Evolutionary conservation across 495 filamentous ascomycete species (phyloP).

Genomic region (Neurospora sp.): DNA sequence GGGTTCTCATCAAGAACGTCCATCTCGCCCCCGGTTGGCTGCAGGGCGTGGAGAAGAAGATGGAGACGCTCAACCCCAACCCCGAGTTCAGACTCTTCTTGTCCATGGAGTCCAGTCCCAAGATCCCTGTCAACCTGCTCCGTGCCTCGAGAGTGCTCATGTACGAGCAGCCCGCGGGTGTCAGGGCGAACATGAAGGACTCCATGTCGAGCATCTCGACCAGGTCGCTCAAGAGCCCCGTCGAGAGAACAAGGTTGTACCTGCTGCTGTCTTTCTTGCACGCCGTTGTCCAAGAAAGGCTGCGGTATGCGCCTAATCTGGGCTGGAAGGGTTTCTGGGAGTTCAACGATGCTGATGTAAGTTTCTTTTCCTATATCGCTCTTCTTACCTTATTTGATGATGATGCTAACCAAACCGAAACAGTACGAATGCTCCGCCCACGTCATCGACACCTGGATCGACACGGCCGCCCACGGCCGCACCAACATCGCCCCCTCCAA

Average conservation of each 20-base stretch:
- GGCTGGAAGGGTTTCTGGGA: conserved; percentile 99
- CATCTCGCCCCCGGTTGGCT: conserved; percentile 94
- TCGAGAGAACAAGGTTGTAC: conserved; percentile 86
- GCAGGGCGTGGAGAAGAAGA: conserved; percentile 90
- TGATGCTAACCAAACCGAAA: conserved; percentile 1
- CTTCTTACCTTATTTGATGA: not conserved
- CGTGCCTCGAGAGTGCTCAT: conserved; percentile 89
- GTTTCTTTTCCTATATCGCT: conserved; percentile 23
- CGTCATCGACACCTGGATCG: conserved; percentile 94
- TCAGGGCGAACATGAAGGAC: conserved; percentile 98
- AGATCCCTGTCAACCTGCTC: conserved; percentile 93
- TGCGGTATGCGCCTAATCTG: conserved; percentile 88
- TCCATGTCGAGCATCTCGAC: conserved; percentile 74
- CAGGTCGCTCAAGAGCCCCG: conserved; percentile 70
- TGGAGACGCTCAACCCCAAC: conserved; percentile 91
- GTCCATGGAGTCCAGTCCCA: conserved; percentile 94
- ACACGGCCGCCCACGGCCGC: conserved; percentile 65
- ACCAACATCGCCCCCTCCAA: conserved; percentile 88
- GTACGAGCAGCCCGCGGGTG: conserved; percentile 96
- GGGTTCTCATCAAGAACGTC: conserved; percentile 99
- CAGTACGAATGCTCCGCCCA: conserved; percentile 95
- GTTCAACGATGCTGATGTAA: conserved; percentile 98
- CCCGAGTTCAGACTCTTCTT: conserved; percentile 91
- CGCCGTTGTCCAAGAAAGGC: conserved; percentile 88
- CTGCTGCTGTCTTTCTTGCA: conserved; percentile 89